Evolutionary conservation across 2,329 filamentous ascomycete genomes (phyloP).

Genomic region (Hypoxylon sp.): DNA sequence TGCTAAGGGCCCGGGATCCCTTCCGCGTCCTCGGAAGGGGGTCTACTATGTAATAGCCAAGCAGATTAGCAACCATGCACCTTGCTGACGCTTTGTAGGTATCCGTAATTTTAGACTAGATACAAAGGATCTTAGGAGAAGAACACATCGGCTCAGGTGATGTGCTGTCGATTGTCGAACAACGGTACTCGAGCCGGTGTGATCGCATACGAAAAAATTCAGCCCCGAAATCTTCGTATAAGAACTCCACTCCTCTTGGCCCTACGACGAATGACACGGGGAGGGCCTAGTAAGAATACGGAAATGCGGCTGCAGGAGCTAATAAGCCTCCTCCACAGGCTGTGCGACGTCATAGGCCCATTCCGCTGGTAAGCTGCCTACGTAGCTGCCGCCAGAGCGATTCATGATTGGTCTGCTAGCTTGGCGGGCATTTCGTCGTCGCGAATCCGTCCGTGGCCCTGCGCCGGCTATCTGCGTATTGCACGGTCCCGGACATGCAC

Average conservation of each 20-base stretch:
- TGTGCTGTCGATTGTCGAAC: conserved; percentile 2
- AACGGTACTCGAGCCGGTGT: background rate
- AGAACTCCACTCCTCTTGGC: background rate
- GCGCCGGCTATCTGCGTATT: conserved; percentile 8
- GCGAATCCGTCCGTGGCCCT: conserved; percentile 16
- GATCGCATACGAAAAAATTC: background rate
- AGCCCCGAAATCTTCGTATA: conserved; percentile 10
- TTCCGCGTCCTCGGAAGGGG: background rate
- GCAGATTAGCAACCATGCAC: background rate
- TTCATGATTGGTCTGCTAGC: conserved; percentile 9
- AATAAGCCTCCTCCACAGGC: conserved; percentile 16
- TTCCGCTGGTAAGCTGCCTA: conserved; percentile 21
- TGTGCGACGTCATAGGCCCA: conserved; percentile 32
- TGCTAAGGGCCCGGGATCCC: conserved; percentile 1
- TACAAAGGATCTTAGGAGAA: background rate
- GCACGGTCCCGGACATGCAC: conserved; percentile 25
- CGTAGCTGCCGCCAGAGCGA: background rate
- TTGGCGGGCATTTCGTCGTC: conserved; percentile 11
- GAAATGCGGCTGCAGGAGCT: conserved; percentile 27
- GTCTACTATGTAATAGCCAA: conserved; percentile 1
- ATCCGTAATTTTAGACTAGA: background rate
- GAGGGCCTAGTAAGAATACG: background rate
- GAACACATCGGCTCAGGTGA: background rate
- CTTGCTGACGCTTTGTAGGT: background rate
- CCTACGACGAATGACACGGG: background rate